Percentiles rank a stretch among this genome's conserved stretches.
Conservation (phyloP, 1,139 yeast species). For the Tardiomyces depauwii region DNA sequence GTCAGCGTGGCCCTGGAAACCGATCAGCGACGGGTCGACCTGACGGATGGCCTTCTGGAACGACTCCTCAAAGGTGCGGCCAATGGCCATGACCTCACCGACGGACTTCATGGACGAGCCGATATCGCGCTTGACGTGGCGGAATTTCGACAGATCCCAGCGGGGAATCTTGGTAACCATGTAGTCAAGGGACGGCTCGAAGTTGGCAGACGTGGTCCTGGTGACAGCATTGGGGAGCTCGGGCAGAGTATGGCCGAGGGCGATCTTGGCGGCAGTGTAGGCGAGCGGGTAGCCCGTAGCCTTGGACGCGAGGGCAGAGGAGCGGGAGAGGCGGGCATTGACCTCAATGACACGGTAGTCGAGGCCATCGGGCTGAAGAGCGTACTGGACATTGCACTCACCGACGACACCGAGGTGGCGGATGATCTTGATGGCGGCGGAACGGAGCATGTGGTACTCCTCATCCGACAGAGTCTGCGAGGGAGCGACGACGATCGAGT, state of each 20-base stretch:
- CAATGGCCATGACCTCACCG: conserved; percentile 98
- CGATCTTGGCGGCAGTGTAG: conserved; percentile 95
- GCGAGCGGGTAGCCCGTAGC: conserved; percentile 99
- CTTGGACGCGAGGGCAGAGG: conserved; percentile 96
- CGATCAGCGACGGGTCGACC: conserved; percentile 81
- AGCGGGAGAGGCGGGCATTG: conserved; percentile 93
- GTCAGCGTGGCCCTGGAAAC: conserved; percentile 76
- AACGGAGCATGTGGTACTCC: conserved; percentile 95
- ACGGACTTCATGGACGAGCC: conserved; percentile 97
- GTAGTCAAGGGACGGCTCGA: conserved; percentile 96
- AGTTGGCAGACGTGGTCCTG: conserved; percentile 90
- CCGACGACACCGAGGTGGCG: conserved; percentile 99
- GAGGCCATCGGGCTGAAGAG: conserved; percentile 79
- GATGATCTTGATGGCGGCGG: conserved; percentile 94
- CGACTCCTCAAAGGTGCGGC: conserved; percentile 96
- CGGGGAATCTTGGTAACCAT: conserved; percentile 97
- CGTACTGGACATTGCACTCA: conserved; percentile 98
- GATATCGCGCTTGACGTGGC: conserved; percentile 78
- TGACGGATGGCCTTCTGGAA: conserved; percentile 97
- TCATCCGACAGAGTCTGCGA: conserved; percentile 96
- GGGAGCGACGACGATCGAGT: conserved; percentile 97
- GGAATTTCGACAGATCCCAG: conserved; percentile 97
- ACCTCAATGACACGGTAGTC: conserved; percentile 98
- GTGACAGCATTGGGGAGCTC: conserved; percentile 93
- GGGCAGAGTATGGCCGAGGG: conserved; percentile 84